Conservation (phyloP, 192 early-diverging fungal genomes). For the Ambispora gerdemannii region DNA sequence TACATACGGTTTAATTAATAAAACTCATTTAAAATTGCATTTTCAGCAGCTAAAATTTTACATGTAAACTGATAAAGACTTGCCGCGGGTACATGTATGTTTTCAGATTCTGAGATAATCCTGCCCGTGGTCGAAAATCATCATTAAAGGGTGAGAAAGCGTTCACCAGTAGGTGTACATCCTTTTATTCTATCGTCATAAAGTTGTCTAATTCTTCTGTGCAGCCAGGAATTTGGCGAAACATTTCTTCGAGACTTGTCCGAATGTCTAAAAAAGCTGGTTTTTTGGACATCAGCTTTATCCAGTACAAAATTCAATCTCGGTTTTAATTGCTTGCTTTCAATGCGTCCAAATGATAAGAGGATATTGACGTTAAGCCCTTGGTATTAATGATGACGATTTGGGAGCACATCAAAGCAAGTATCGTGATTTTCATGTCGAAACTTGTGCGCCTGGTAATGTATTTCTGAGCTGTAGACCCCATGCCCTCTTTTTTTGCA, state of each 20-base stretch:
- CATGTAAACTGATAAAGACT: not conserved
- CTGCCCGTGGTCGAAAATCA: not conserved
- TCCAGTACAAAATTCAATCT: not conserved
- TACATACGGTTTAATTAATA: not conserved
- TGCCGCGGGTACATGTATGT: not conserved
- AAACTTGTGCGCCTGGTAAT: not conserved
- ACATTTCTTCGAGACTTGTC: not conserved
- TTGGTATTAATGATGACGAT: constrained; percentile 15
- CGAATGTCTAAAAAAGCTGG: not conserved
- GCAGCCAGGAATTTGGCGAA: constrained; percentile 3
- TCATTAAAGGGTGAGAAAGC: not conserved
- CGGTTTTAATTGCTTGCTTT: constrained; percentile 1
- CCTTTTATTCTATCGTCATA: not conserved
- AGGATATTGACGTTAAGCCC: constrained; percentile 1
- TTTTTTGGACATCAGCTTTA: not conserved
- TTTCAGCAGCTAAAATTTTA: too few species aligned
- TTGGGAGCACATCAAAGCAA: constrained; percentile 9
- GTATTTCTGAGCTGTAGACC: constrained; percentile 5
- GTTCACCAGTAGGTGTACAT: constrained; percentile 10
- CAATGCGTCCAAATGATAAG: constrained; percentile 1
- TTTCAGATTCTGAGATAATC: not conserved
- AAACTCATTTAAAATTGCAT: not conserved
- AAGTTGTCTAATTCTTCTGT: not conserved
- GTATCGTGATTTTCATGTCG: constrained; percentile 4
- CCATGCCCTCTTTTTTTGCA: too few species aligned